Base-by-base conservation (phyloP, 2,329 filamentous ascomycete genomes). In the Cladosporium halotolerans region DNA sequence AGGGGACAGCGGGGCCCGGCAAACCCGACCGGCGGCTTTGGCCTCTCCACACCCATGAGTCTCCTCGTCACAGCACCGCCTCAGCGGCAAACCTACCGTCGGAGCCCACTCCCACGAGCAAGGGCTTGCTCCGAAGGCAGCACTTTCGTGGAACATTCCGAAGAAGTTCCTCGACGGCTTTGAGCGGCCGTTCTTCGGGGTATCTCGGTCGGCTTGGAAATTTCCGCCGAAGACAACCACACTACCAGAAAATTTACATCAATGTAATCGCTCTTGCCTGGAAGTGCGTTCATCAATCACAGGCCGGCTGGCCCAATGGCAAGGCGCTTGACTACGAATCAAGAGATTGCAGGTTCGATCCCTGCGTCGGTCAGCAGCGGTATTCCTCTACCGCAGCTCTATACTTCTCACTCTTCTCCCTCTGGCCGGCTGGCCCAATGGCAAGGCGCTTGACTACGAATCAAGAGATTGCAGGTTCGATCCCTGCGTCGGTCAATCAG, bases 381-480 rank as follows among this genome's bases (percentile, higher is more conserved):
- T 39, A 39, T 10, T 36, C n/a, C 34, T 6, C 34, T 36, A 36
- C 34, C 9, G 34, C 9, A 8, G 7, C 34, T 36, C 10, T 36
- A 3, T 13, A 8, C 10, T 36, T 36, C 34, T 36, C 10, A 36
- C 34, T 36, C 34, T 36, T 36, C 34, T 36, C 4, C 4, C 34
- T 34, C 33, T 34, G 49, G 49, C 42, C 50, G 42, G 50, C 50
- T 78, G 76, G 75, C 75, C 75, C 75, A 78, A 78, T 78, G 76
- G 75, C 74, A 78, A 78, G 76, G 76, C 74, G 75, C 73, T 76
- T 78, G 76, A 78, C 76, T 78, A 77, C 75, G 75, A 54, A 54
- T 54, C 52, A 54, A 54, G 52, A 54, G 52, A 54, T 54, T 54
- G 52, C 52, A 54, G 52, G 52, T 54, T 54, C 52, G 52, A 54